Evolutionary conservation across 768 basidiomycete species (phyloP), one percentile per base, ranked within the genome.

Genomic region (Termitomyces sp.): DNA sequence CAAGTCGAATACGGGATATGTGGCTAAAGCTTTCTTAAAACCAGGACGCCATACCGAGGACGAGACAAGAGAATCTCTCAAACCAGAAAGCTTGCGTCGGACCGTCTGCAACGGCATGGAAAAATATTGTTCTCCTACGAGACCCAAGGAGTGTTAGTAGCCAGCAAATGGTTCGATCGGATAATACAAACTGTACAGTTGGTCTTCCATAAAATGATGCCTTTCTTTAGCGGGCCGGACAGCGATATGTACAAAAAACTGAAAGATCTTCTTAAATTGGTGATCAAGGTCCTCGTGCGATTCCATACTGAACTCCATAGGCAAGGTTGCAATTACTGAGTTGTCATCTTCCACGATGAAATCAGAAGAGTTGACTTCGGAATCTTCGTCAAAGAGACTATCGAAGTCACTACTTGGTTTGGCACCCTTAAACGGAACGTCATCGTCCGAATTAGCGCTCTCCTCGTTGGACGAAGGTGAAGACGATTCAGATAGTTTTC

Each of bases 221-320:
- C 90, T 76, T 45, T 84, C 75, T 3, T 67, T 69, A 17, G 75
- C 67, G 5, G 81, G 76, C 32, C 75, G 81, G 30, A 91, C 84
- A 37, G 88, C 88, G 41, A 95, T 73, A 61, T 94, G 85, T 12
- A 94, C 89, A 60, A 94, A 89, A 28, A 94, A 80, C 65, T 96
- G 93, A 61, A 91, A 93, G 43, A 94, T 78, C 39, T 88, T 85
- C 72, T 93, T 94, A 80, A 93, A 92, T 59, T 93, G 89, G 59
- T 88, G 81, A 14, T 80, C 73, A 19, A 89, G 74, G 63, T 91
- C 88, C 66, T 92, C 84, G 66, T 88, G 86, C 1, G 85, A 77
- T 54, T 80, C 80, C 84, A 89, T 85, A 68, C 90, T 93, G 72
- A 91, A 96, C 63, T 87, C 82, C 51, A 77, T 76, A 9, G 91